Conservation (phyloP, 2,329 filamentous ascomycete species). For the Fusarium temperatum region DNA sequence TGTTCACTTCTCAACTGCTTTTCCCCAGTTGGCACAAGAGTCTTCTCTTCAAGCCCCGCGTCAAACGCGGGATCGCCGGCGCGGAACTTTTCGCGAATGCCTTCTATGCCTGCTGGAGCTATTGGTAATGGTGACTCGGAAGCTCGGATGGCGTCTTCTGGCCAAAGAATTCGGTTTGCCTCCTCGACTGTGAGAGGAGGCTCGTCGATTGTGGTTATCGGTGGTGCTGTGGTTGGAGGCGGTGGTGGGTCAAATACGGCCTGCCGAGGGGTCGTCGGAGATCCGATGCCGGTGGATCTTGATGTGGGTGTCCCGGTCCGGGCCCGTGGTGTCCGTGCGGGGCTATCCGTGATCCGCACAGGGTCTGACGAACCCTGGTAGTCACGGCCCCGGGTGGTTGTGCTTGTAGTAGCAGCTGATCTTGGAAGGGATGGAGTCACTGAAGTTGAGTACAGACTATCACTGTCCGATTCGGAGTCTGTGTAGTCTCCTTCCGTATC, state of each 20-base stretch:
- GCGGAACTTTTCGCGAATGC: slow-evolving; percentile 53
- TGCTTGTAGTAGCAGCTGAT: slow-evolving; percentile 21
- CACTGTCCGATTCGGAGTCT: slow-evolving; percentile 39
- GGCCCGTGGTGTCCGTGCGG: slow-evolving; percentile 29
- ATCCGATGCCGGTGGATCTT: slow-evolving; percentile 24
- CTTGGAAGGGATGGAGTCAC: slow-evolving; percentile 23
- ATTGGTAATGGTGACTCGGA: slow-evolving; percentile 4
- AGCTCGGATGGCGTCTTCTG: slow-evolving; percentile 41
- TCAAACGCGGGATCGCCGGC: slow-evolving; percentile 47
- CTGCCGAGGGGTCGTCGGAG: slow-evolving; percentile 35
- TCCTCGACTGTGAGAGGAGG: slow-evolving; percentile 52
- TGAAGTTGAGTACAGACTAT: slow-evolving; percentile 36
- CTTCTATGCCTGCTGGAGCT: slow-evolving; percentile 33
- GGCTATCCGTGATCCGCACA: slow-evolving; percentile 25
- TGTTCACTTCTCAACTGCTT: slow-evolving; percentile 49
- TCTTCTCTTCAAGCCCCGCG: slow-evolving; percentile 51
- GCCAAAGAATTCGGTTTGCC: slow-evolving; percentile 52
- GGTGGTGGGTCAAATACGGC: slow-evolving; percentile 8
- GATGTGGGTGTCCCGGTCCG: slow-evolving; percentile 33
- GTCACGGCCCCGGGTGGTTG: slow-evolving; percentile 14
- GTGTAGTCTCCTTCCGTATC: slow-evolving; percentile 41
- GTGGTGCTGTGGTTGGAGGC: background rate
- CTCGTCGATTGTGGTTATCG: slow-evolving; percentile 38
- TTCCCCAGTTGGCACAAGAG: slow-evolving; percentile 46
- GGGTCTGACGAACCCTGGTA: slow-evolving; percentile 27